Evolutionary conservation across 495 filamentous ascomycete genomes (phyloP), one percentile per base, ranked within the genome.

Genomic region (Daldinia vernicosa): DNA sequence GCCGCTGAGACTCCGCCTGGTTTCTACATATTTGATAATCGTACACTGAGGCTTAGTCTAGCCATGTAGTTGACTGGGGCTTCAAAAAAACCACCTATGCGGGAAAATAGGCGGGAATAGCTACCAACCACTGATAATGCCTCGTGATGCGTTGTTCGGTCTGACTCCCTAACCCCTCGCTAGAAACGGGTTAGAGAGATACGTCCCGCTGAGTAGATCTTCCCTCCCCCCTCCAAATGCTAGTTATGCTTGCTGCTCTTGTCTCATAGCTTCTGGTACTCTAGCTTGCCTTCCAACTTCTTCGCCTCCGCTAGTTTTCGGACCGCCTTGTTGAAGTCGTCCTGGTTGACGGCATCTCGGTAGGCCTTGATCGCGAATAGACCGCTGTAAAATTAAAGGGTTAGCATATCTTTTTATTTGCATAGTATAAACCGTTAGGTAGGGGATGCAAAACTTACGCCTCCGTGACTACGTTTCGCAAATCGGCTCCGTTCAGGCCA

Each of bases 301-400:
- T 99, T 99, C 35, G 93, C 86, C 80, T 99, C 96, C 15, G 91
- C 93, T 71, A 99, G 89, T 87, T 98, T 98, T 59, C 96, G 89
- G 53, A 98, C 96, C 7, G 96, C 95, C 82, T 96, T 96, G 85
- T 97, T 98, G 89, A 98, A 97, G 78, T 99, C 96, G 74, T 99
- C 96, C 79, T 98, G 96, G 81, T 91, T 98, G 80, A 99, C 90
- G 24, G 94, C 87, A 72, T 99, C 96, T 51, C 96, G 83, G 78
- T 98, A 94, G 75, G 96, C 96, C 82, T 97, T 97, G 85, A 99
- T 99, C 39, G 96, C 92, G 72, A 97, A 98, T 37, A 98, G 83
- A 69, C 96, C 96, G 65, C 93, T 97, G 65, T 33, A 53, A 52
- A 19, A 15, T 22, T 28, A 39, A 7, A 43, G 76, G 74, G 33